Evolutionary conservation across 2,329 filamentous ascomycete genomes (phyloP), one percentile per base, ranked within the genome.

Genomic region (Tympanopsis confertula): DNA sequence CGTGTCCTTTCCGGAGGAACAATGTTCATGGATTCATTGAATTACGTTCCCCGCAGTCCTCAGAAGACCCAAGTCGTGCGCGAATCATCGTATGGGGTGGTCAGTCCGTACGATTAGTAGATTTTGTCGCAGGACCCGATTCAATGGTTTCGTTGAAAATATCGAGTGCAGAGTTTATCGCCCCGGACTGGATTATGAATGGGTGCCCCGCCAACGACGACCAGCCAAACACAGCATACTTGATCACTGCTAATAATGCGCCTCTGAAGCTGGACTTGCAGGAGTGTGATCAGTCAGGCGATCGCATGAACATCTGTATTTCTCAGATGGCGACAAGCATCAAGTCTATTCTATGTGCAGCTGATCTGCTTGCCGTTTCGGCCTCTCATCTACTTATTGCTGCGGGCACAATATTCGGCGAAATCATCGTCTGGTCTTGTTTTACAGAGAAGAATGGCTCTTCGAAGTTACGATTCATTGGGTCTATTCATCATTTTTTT

Each of bases 401-500:
- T 17, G 30, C 30, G 7, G 30, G 30, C 7, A 33, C 30, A 7
- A 15, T 33, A 7, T 33, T 33, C 15, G 30, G 30, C 15, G 30
- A 33, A 15, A 33, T 33, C 15, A 33, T 33, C 12, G 30, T 33
- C 7, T 33, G 30, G 30, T 33, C 30, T 10, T 33, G 30, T 33
- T 33, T 33, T 17, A 7, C 15, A 10, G 15, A 33, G 7, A 15
- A 10, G 17, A n/a, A n/a, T n/a, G n/a, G n/a, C n/a, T n/a, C n/a
- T n/a, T n/a, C n/a, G n/a, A n/a, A n/a, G n/a, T n/a, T n/a, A n/a
- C n/a, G n/a, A n/a, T n/a, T n/a, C n/a, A 15, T 33, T 17, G 15
- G 30, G 10, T 33, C 30, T 7, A 33, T 33, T 15, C 30, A 33
- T 17, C 30, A 33, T 15, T 33, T 33, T 17, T 33, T 33, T 15